These are phyloP conservation scores for Tuber borchii DNA, from an alignment of 495 filamentous ascomycete species.

Conservation along the genomic window DNA sequence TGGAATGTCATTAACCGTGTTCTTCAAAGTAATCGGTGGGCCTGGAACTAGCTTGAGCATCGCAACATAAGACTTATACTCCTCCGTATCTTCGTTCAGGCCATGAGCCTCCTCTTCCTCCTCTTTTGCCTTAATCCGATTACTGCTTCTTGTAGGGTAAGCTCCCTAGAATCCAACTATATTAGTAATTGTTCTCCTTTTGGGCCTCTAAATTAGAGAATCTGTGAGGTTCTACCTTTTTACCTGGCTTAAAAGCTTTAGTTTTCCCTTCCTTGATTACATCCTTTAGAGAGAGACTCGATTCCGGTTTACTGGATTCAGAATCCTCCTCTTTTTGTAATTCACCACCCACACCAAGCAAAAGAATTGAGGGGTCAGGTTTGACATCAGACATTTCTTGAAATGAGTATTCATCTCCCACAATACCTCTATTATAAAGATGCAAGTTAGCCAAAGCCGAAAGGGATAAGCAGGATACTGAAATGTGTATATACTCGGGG, in stretches of 20 bases:
- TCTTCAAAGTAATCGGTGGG: not conserved
- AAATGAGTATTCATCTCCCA: not conserved
- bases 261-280: not conserved
- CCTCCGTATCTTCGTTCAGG: not conserved
- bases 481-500: too few relatives aligned
- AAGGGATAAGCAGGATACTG: not conserved
- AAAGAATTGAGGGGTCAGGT: not conserved
- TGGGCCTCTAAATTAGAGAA: not conserved
- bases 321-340: not conserved
- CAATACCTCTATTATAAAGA: not conserved
- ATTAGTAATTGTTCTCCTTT: not conserved
- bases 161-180: not conserved
- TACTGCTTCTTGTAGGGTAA: not conserved
- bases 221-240: not conserved
- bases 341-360: not conserved
- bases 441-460: not conserved
- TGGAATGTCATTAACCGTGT: not conserved
- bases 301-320: not conserved
- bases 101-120: not conserved
- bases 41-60: not conserved
- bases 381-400: not conserved
- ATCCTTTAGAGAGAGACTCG: not conserved
- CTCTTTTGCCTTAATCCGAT: not conserved
- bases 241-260: not conserved
- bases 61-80: not conserved